phyloP scores from a whole-genome alignment of 352 stramenopile species.

The Phytophthora litchii region DNA sequence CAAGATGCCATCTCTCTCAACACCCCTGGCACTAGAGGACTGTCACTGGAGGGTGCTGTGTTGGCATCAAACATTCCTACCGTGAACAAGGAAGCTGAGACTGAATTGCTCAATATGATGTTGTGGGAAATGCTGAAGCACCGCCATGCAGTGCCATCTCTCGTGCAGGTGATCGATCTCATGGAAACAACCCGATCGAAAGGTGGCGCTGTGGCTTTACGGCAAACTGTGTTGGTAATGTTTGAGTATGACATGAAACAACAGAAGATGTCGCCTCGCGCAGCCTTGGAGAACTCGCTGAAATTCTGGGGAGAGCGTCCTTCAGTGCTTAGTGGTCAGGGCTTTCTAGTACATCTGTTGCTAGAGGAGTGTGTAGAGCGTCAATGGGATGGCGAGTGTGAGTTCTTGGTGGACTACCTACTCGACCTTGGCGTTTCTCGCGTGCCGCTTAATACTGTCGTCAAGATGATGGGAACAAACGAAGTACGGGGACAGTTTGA shows the following conservation, averaged over 20 bases:
- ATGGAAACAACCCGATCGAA: constrained; percentile 44
- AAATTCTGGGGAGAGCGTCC: constrained; percentile 41
- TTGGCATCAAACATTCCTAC: constrained; percentile 12
- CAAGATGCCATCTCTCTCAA: constrained; percentile 26
- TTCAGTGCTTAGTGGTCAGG: constrained; percentile 42
- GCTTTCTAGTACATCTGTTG: constrained; percentile 55
- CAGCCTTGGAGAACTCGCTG: constrained; percentile 38
- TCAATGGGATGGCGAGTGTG: constrained; percentile 38
- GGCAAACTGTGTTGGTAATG: constrained; percentile 36
- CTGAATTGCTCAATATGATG: constrained; percentile 50
- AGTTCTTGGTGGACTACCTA: constrained; percentile 40
- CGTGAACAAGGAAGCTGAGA: constrained; percentile 32
- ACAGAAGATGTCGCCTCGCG: constrained; percentile 26
- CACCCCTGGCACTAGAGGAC: constrained; percentile 9
- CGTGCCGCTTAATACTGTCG: constrained; percentile 34
- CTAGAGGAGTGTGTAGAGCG: constrained; percentile 42
- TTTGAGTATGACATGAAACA: constrained; percentile 38
- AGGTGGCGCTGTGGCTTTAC: constrained; percentile 40
- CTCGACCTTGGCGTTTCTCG: constrained; percentile 27
- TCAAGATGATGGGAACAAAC: constrained; percentile 43
- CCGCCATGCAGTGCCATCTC: constrained; percentile 30
- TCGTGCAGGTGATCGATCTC: constrained; percentile 44
- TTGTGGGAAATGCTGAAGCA: constrained; percentile 63
- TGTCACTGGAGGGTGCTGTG: constrained; percentile 14
- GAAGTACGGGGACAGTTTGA: constrained; percentile 40